Evolutionary conservation across 2,329 filamentous ascomycete genomes (phyloP), one percentile per base, ranked within the genome.

Genomic region (Pseudocercospora fijiensis): DNA sequence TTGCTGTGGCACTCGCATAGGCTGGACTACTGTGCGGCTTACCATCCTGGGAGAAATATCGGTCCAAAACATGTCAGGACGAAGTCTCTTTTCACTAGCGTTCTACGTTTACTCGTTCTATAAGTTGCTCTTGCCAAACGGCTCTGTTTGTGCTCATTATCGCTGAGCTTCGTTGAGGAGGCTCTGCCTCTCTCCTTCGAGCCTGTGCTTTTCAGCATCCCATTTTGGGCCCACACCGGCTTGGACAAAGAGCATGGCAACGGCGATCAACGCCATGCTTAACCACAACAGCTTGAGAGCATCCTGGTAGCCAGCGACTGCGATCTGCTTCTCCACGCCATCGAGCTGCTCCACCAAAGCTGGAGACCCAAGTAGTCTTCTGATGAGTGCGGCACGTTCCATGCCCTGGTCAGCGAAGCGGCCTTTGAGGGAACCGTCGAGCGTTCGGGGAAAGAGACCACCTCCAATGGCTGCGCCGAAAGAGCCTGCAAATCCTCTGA

Each of bases 391-490:
- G 1, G 75, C 78, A 43, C 73, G 69, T 58, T 75, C n/a, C 63
- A 79, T 47, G 65, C 76, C 79, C 6, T 76, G 76, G 4, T 81
- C 73, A 4, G 76, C 73, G 67, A 91, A 92, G 0, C 86, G 85
- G 0, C 76, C 70, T n/a, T 81, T 79, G 1, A 94, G 79, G 0
- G 80, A 79, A 1, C 70, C 76, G 52, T 82, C 80, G 30, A 94
- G 76, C 1, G 86, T 80, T 4, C 90, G 84, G 45, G 84, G 82
- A 73, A 93, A 94, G 59, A 90, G 81, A 0, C 91, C 91, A 2
- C 91, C 91, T 2, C 90, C 90, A 55, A 94, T 89, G 0, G 91
- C 86, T 1, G 88, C 89, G 2, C 91, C 91, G 70, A 96, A 95
- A 58, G 87, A 90, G 13, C 90, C 90, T 0, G 90, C 90, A 67